These are phyloP conservation scores for Gossypium davidsonii DNA, from an alignment of 441 rosid species.

Conservation along the genomic window DNA sequence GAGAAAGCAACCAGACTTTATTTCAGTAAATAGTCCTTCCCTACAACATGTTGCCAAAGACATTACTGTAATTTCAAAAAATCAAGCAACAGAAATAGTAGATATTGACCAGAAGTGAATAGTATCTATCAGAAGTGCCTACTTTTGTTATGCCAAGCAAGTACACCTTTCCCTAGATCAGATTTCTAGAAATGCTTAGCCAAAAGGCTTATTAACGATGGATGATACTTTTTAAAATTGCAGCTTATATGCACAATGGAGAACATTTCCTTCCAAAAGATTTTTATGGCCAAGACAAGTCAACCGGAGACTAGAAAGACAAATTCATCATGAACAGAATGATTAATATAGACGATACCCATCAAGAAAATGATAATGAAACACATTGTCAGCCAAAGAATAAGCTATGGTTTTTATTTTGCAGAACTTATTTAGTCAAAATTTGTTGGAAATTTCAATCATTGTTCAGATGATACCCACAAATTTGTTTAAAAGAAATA, in stretches of 20 bases:
- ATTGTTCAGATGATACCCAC: neutral
- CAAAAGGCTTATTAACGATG: neutral
- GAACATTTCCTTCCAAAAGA: neutral
- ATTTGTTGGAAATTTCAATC: neutral
- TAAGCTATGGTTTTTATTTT: neutral
- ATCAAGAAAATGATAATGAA: neutral
- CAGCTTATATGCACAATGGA: conserved; percentile 6
- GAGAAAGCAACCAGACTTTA: neutral
- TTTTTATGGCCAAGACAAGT: neutral
- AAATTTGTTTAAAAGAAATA: neutral
- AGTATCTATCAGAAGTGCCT: neutral
- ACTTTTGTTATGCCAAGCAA: neutral
- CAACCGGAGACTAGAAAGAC: neutral
- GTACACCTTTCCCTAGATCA: neutral
- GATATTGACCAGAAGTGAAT: neutral
- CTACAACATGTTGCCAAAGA: neutral
- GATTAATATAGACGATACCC: conserved; percentile 3
- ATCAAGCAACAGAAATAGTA: neutral
- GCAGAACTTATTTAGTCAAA: neutral
- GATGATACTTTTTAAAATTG: neutral
- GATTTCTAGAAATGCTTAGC: neutral
- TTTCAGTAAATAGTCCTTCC: neutral
- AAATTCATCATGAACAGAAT: neutral
- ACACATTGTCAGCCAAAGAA: neutral
- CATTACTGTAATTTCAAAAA: neutral